Evolutionary conservation across 2,329 filamentous ascomycete species (phyloP), one percentile per base, ranked within the genome.

Genomic region (Fusarium foetens): DNA sequence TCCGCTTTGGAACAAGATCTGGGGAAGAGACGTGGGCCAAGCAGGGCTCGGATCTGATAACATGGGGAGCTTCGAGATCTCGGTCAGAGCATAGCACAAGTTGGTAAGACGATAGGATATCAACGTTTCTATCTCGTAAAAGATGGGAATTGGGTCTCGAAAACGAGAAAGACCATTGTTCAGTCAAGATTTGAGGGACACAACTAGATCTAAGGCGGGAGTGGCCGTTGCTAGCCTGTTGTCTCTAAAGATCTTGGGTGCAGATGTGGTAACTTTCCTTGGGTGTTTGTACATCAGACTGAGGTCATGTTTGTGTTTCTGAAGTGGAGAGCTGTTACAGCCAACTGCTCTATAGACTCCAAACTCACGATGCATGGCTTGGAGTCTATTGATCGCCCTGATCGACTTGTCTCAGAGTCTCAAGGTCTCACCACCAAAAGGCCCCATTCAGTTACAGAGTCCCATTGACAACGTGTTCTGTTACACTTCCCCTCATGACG

Each of bases 211-310:
- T 57, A 39, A 54, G 52, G 52, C 70, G 70, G 70, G 70, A 71
- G 66, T 55, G 65, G 67, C 70, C 70, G 70, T 54, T 57, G 33
- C 42, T 72, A 73, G 70, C 35, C 25, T 38, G 21, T 43, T 23
- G 36, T 41, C 38, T 57, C 51, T 8, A 38, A 16, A 38, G 49
- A 59, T 45, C 25, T 11, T 55, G 23, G 29, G 13, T n/a, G 9
- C 17, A 42, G 25, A 54, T 31, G 11, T 23, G 36, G 35, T 23
- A 23, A 19, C 11, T 38, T 46, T 48, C 6, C 25, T 54, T 55
- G 29, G 29, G 16, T 19, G 54, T 23, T 45, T 23, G 21, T 13
- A 60, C 48, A n/a, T 66, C 31, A 58, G 41, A 43, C 48, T 29
- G 33, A 58, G 49, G 33, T 58, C 36, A 39, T 45, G 12, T 27